phyloP scores from a whole-genome alignment of 805 yeast species.

The Millerozyma miso region DNA sequence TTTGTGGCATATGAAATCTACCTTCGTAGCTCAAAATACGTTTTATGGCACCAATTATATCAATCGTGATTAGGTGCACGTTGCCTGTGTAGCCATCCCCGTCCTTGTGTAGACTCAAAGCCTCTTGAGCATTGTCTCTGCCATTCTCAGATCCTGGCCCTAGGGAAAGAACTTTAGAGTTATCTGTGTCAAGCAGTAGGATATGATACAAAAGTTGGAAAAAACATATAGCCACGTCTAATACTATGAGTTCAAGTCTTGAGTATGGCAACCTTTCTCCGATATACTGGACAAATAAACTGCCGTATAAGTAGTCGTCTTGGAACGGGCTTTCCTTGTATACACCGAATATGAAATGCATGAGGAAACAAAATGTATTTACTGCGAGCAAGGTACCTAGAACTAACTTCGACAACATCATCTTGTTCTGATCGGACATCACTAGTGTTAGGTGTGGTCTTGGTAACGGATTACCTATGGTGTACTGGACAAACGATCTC shows the following conservation, averaged over 20 bases:
- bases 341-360: conserved; percentile 27
- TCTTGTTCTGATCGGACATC: conserved; percentile 22
- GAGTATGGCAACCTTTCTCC: conserved; percentile 33
- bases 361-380: conserved; percentile 19
- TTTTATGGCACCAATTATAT: conserved; percentile 15
- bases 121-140: neutral
- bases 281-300: conserved; percentile 32
- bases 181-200: conserved; percentile 30
- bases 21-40: conserved; percentile 9
- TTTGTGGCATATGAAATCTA: conserved; percentile 4
- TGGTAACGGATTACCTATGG: conserved; percentile 27
- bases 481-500: conserved; percentile 24
- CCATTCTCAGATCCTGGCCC: conserved; percentile 11
- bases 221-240: conserved; percentile 22
- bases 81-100: conserved; percentile 40
- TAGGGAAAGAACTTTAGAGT: conserved; percentile 22
- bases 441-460: conserved; percentile 8
- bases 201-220: conserved; percentile 30
- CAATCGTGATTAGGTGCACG: conserved; percentile 26
- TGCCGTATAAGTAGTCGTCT: conserved; percentile 27
- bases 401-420: conserved; percentile 23
- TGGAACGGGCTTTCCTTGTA: conserved; percentile 12
- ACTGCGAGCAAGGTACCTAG: conserved; percentile 18
- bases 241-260: conserved; percentile 19
- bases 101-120: conserved; percentile 4